Evolutionary conservation across 176 grass and related monocot genomes (phyloP).

Genomic region (Aegilops tauschii): DNA sequence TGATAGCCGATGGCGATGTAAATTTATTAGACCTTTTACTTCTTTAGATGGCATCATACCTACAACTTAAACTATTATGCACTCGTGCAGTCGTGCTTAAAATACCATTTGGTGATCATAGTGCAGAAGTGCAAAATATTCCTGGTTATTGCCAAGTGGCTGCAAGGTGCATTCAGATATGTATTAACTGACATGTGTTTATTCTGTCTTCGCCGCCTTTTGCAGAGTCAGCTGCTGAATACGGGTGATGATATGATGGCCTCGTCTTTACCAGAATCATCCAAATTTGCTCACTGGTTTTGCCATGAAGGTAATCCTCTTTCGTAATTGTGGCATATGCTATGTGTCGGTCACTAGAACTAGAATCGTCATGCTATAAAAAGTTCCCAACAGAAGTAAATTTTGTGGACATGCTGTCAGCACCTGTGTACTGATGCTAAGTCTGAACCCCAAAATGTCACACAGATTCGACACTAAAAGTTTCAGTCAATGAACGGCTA

Average conservation of each 20-base stretch:
- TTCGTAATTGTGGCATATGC: neutral
- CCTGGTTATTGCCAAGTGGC: conserved; percentile 1
- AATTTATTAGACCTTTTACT: neutral
- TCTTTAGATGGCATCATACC: neutral
- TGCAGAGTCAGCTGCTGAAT: conserved; percentile 58
- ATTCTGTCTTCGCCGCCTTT: conserved; percentile 19
- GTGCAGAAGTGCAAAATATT: conserved; percentile 1
- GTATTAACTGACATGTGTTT: conserved; percentile 25
- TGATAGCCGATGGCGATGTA: neutral
- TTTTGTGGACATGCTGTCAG: neutral
- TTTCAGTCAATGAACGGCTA: too few species aligned
- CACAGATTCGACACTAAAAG: too few species aligned
- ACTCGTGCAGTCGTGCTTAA: neutral
- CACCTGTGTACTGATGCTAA: too few species aligned
- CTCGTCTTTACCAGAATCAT: conserved; percentile 66
- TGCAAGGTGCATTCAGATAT: conserved; percentile 17
- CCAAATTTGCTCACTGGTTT: conserved; percentile 90
- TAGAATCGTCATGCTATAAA: conserved; percentile 2
- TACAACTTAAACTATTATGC: conserved; percentile 9
- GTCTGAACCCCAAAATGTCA: too few species aligned
- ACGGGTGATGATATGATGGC: conserved; percentile 23
- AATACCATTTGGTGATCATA: neutral
- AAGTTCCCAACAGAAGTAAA: neutral
- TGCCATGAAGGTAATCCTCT: conserved; percentile 56
- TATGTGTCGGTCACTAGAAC: neutral